These are phyloP conservation scores for Alnus glutinosa DNA, from an alignment of 306 rosid genomes.

Conservation along the genomic window DNA sequence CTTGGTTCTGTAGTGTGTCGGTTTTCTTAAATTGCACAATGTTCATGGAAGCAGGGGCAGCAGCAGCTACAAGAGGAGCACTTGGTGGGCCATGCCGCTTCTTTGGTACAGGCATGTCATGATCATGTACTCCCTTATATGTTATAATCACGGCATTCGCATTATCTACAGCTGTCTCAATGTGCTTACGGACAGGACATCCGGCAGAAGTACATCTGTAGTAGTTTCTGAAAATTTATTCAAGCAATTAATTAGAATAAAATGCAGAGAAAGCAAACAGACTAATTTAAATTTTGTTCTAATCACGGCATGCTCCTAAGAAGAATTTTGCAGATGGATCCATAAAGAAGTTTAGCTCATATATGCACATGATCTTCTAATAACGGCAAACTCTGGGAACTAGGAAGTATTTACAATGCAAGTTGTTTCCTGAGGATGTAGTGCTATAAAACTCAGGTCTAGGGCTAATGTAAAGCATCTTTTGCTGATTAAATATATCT, in stretches of 20 bases:
- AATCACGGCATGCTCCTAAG: no score
- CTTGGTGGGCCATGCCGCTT: conserved; percentile 87
- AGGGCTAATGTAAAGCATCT: no score
- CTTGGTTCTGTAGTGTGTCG: conserved; percentile 38
- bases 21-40: conserved; percentile 46
- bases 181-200: conserved; percentile 95
- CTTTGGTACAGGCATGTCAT: conserved; percentile 93
- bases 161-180: conserved; percentile 77
- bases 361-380: no score
- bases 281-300: neutral
- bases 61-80: conserved; percentile 80
- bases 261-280: conserved; percentile 5
- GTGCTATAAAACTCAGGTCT: no score
- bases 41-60: conserved; percentile 76
- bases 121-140: conserved; percentile 92
- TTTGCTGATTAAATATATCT: no score
- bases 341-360: no score
- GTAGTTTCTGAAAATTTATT: conserved; percentile 70
- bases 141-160: conserved; percentile 72
- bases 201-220: conserved; percentile 99
- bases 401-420: no score
- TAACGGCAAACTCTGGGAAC: no score
- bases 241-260: conserved; percentile 28
- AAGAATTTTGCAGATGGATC: no score
- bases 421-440: no score